These are phyloP conservation scores for Penium margaritaceum DNA, from an alignment of 139 green algal genomes.

Conservation along the genomic window DNA sequence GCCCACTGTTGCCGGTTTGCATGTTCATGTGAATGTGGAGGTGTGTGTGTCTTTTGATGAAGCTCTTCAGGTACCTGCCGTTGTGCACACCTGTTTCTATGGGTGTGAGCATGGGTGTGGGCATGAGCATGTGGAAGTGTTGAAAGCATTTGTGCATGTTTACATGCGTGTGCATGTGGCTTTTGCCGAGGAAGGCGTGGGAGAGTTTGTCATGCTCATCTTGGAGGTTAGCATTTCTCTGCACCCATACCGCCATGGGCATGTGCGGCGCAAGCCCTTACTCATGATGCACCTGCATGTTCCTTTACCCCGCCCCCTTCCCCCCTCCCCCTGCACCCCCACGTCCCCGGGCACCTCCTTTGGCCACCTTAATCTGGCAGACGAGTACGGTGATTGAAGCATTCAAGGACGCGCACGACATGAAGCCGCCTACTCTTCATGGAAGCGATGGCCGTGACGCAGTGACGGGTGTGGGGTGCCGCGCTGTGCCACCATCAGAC, in stretches of 20 bases:
- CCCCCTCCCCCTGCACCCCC: neutral
- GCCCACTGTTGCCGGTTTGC: neutral
- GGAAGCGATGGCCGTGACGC: neutral
- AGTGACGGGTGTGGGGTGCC: neutral
- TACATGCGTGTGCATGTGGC: no score
- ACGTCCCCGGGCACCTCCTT: neutral
- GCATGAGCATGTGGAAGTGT: no score
- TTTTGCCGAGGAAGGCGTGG: no score
- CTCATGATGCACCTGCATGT: no score
- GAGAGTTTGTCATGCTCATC: no score
- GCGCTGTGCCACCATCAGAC: conserved; percentile 13
- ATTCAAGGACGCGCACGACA: neutral
- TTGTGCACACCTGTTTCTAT: neutral
- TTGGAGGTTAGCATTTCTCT: no score
- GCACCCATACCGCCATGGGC: no score
- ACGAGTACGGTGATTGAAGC: no score
- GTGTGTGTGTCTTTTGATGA: neutral
- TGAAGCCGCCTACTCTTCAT: neutral
- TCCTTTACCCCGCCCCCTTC: neutral
- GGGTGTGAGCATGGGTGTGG: no score
- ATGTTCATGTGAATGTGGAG: neutral
- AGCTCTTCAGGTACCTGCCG: neutral
- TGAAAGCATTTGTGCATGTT: neutral
- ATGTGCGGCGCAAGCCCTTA: no score
- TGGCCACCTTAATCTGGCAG: no score